Conservation (phyloP, 495 filamentous ascomycete genomes). For the Penicillium lagena region DNA sequence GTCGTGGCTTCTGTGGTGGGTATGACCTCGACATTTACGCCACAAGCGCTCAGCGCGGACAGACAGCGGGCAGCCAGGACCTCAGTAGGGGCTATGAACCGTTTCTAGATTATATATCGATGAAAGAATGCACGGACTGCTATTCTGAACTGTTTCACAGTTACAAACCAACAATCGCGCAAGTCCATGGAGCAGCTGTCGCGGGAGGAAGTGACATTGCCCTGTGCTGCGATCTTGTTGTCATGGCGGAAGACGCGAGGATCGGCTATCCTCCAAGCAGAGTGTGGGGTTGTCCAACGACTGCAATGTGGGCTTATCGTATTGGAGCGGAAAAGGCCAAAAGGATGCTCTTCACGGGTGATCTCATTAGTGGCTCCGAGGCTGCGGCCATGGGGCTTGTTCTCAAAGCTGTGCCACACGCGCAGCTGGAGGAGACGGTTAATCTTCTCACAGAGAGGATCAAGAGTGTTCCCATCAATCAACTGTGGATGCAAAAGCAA, state of each 20-base stretch:
- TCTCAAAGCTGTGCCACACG: conserved; percentile 1
- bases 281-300: conserved; percentile 1
- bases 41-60: too few species aligned
- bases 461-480: too few species aligned
- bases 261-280: conserved; percentile 4
- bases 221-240: conserved; percentile 2
- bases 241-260: conserved; percentile 2
- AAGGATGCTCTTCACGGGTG: conserved; percentile 2
- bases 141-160: too few species aligned
- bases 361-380: conserved; percentile 2
- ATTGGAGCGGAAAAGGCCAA: conserved; percentile 4
- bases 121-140: too few species aligned
- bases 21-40: too few species aligned
- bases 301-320: conserved; percentile 4
- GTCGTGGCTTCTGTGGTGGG: too few species aligned
- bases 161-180: too few species aligned
- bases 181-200: neutral
- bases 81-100: too few species aligned
- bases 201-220: conserved; percentile 9
- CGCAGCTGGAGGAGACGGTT: neutral
- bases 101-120: too few species aligned
- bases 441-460: too few species aligned
- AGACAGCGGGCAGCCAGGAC: too few species aligned
- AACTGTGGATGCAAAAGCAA: too few species aligned
- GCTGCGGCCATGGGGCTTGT: conserved; percentile 1